Evolutionary conservation across 495 filamentous ascomycete genomes (phyloP), one percentile per base, ranked within the genome.

Genomic region (Lichenothelia convexa): DNA sequence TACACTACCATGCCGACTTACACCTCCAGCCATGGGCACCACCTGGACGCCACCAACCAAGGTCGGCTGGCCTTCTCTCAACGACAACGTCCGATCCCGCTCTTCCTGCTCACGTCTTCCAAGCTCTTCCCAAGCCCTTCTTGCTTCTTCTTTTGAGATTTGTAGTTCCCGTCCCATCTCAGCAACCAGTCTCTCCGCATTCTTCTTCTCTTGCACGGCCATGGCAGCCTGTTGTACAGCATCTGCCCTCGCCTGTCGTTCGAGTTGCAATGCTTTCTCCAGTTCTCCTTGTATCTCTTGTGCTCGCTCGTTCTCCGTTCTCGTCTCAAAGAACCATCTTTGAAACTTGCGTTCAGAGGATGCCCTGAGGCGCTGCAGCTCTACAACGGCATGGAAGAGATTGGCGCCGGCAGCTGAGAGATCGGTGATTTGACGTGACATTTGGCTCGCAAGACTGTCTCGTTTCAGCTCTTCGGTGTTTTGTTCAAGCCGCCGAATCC

Each of bases 301-400:
- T 26, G 74, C 60, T 9, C 79, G 75, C 61, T 97, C 89, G 45
- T 91, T 71, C 39, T 94, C 85, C 26, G 73, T 66, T 30, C 86
- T 73, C 2, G 82, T 92, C 46, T 97, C 89, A 51, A 92, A 91
- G 58, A 94, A 94, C 89, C 89, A 97, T 27, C 91, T 75, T 55
- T 95, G 91, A 53, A 97, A 97, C 51, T 95, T 95, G 23, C 91
- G 70, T 55, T 95, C 91, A 1, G 85, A 93, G 16, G 81, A 91
- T 15, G 91, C 89, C 16, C 89, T 81, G 11, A 97, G 65, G n/a
- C 89, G 76, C 49, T 97, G 89, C 21, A 97, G 62, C 52, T 97
- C 89, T 11, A 97, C 87, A 1, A 97, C 86, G 4, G 91, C 89
- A 51, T 95, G 89, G 54, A 97, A 97, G 5, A 97, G 67, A 49